These are phyloP conservation scores for Smallanthus sonchifolius DNA, from an alignment of 129 eudicot species.

Conservation along the genomic window DNA sequence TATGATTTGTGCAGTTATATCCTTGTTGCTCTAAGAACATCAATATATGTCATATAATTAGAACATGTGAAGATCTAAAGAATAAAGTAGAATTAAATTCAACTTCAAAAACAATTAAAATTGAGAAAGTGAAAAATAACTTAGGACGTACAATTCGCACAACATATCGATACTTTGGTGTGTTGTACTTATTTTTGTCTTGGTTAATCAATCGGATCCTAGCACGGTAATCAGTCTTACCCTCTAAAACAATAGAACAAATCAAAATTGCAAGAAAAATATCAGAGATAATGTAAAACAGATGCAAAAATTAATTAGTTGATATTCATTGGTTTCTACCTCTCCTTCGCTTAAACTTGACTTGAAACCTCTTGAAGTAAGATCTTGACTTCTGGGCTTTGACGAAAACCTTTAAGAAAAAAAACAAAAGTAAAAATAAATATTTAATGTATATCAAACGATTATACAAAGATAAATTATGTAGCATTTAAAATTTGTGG, in stretches of 20 bases:
- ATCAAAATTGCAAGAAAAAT: background rate
- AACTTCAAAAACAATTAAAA: background rate
- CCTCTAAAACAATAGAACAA: slow-evolving; percentile 42
- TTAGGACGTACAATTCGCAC: slow-evolving; percentile 81
- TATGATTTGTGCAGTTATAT: slow-evolving; percentile 63
- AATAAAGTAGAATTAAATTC: background rate
- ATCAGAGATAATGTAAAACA: background rate
- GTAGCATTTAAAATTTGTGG: background rate
- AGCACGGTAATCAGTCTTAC: slow-evolving; percentile 93
- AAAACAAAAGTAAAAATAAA: background rate
- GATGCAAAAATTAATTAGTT: background rate
- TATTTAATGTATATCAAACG: too few species aligned
- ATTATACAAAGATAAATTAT: too few species aligned
- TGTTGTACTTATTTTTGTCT: slow-evolving; percentile 92
- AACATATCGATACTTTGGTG: slow-evolving; percentile 82
- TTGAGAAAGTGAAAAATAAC: background rate
- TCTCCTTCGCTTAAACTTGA: slow-evolving; percentile 90
- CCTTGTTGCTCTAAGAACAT: slow-evolving; percentile 67
- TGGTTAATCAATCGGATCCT: slow-evolving; percentile 81
- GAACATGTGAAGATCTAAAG: background rate
- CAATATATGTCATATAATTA: slow-evolving; percentile 11
- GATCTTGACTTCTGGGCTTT: slow-evolving; percentile 48
- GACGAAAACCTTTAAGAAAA: slow-evolving; percentile 34
- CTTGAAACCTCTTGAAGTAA: slow-evolving; percentile 87
- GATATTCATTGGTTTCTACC: slow-evolving; percentile 17